phyloP scores from a whole-genome alignment of 192 early-diverging fungal species.

The Glomus cerebriforme region DNA sequence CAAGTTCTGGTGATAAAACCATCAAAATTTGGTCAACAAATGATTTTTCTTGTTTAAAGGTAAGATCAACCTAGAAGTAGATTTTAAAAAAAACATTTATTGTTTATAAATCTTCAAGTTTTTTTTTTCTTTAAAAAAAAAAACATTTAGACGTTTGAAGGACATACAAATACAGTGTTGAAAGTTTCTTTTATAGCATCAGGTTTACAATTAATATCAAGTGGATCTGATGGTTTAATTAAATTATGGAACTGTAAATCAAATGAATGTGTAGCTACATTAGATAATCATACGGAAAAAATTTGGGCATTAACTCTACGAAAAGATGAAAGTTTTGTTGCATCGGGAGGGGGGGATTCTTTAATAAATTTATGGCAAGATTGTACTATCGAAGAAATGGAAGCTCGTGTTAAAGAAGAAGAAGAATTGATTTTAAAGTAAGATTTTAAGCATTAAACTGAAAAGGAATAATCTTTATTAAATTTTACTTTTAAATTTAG shows the following conservation, averaged over 20 bases:
- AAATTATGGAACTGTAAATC: constrained; percentile 96
- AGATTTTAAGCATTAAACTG: constrained; percentile 11
- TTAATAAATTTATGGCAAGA: constrained; percentile 93
- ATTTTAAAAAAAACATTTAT: not conserved
- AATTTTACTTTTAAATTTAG: constrained; percentile 40
- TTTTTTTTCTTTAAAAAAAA: too few species aligned
- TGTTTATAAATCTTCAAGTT: not conserved
- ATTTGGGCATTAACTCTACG: constrained; percentile 89
- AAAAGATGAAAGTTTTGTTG: constrained; percentile 67
- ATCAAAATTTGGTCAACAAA: constrained; percentile 93
- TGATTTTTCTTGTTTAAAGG: constrained; percentile 86
- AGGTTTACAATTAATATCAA: constrained; percentile 86
- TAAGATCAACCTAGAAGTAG: constrained; percentile 10
- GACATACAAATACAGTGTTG: constrained; percentile 96
- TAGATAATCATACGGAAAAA: constrained; percentile 95
- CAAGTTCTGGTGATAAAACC: constrained; percentile 90
- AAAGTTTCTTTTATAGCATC: constrained; percentile 80
- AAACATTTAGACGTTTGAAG: constrained; percentile 80
- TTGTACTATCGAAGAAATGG: constrained; percentile 80
- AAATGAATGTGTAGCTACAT: constrained; percentile 85
- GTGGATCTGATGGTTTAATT: constrained; percentile 89
- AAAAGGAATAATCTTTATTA: not conserved
- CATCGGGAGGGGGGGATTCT: constrained; percentile 92
- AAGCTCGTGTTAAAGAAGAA: constrained; percentile 70
- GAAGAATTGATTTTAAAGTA: constrained; percentile 76